A percentile compares a stretch with the other conserved stretches of the same genome.
phyloP scores from a whole-genome alignment of 805 yeast genomes.

The Saturnispora kantuleensis region DNA sequence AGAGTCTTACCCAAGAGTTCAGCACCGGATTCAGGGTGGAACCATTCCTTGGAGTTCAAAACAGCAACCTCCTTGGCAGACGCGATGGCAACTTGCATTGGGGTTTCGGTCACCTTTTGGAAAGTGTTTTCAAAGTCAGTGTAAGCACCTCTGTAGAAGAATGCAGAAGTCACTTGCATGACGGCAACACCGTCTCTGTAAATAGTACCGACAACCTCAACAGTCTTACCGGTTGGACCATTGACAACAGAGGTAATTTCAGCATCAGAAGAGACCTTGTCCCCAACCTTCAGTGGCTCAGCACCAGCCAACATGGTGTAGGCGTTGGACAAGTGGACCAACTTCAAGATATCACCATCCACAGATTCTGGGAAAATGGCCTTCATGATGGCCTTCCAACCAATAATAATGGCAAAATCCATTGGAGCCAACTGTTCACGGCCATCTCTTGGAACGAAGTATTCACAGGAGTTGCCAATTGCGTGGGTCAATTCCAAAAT shows the following conservation, averaged over 20 bases:
- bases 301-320: slow-evolving; percentile 92
- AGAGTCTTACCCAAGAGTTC: slow-evolving; percentile 72
- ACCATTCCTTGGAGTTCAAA: slow-evolving; percentile 94
- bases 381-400: slow-evolving; percentile 97
- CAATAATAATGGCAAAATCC: slow-evolving; percentile 98
- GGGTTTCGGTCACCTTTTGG: slow-evolving; percentile 78
- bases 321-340: slow-evolving; percentile 92
- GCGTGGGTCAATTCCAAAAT: slow-evolving; percentile 94
- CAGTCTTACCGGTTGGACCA: slow-evolving; percentile 89
- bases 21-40: slow-evolving; percentile 64
- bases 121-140: slow-evolving; percentile 84
- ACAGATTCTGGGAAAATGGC: slow-evolving; percentile 95
- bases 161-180: slow-evolving; percentile 89
- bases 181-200: slow-evolving; percentile 69
- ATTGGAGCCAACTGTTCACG: slow-evolving; percentile 87
- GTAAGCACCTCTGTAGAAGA: slow-evolving; percentile 93
- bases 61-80: slow-evolving; percentile 87
- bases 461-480: slow-evolving; percentile 94
- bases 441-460: slow-evolving; percentile 81
- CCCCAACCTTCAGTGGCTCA: slow-evolving; percentile 80
- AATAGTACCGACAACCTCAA: slow-evolving; percentile 87
- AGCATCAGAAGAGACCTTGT: slow-evolving; percentile 73
- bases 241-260: slow-evolving; percentile 81
- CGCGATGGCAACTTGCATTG: slow-evolving; percentile 65
- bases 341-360: slow-evolving; percentile 90